A percentile compares a stretch with the other conserved stretches of the same genome.
phyloP scores from a whole-genome alignment of 805 yeast genomes.

The Yarrowia hollandica region DNA sequence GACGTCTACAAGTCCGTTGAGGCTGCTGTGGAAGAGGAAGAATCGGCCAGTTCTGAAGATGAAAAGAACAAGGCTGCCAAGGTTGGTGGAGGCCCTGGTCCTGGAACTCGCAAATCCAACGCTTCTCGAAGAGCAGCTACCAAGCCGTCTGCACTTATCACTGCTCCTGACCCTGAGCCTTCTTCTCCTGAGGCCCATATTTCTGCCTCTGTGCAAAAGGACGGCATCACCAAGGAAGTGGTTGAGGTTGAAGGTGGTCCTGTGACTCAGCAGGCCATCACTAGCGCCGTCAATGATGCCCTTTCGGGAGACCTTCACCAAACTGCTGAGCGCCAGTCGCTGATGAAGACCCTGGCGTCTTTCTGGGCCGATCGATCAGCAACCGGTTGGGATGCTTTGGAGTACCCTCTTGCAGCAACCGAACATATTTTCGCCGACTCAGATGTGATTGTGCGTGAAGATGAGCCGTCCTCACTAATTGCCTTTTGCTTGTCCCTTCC shows the following conservation, averaged over 20 bases:
- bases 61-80: neutral
- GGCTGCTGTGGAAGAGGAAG: conserved; percentile 73
- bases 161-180: conserved; percentile 24
- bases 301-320: conserved; percentile 19
- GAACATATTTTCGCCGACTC: conserved; percentile 95
- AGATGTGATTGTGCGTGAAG: conserved; percentile 90
- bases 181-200: conserved; percentile 23
- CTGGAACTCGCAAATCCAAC: neutral
- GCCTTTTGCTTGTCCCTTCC: conserved; percentile 87
- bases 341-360: conserved; percentile 78
- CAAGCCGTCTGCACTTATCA: neutral
- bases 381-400: conserved; percentile 88
- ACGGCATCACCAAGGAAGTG: conserved; percentile 20
- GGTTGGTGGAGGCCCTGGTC: neutral
- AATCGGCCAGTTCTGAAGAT: conserved; percentile 26
- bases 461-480: conserved; percentile 91
- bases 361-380: conserved; percentile 99
- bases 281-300: conserved; percentile 14
- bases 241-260: conserved; percentile 7
- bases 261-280: conserved; percentile 12
- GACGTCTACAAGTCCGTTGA: conserved; percentile 85
- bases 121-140: neutral
- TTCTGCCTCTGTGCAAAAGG: conserved; percentile 7
- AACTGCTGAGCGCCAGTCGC: conserved; percentile 65
- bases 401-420: conserved; percentile 72